Base-by-base conservation (phyloP, 1,284 basidiomycete genomes). In the Rhodotorula sp. region DNA sequence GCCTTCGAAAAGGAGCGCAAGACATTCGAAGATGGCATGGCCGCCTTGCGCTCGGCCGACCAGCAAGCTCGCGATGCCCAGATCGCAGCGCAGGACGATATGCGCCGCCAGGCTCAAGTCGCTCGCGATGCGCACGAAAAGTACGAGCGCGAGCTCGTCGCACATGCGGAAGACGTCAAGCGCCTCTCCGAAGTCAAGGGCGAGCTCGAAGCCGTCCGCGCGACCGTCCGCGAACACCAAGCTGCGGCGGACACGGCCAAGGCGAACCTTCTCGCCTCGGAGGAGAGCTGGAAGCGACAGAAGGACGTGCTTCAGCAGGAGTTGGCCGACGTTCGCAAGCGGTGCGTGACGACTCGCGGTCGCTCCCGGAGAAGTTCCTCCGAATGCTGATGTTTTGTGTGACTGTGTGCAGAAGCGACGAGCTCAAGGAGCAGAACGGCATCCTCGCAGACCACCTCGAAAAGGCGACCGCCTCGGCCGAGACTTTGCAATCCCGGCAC, bases 391-490 rank as follows among this genome's bases (percentile, higher is more conserved):
- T 69, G 56, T 47, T 28, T 6, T 7, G 2, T 12, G 21, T 23
- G 26, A 16, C 12, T 18, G 5, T 59, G 23, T 15, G 19, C 61
- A 92, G 91, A 38, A 88, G 85, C 79, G 87, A 89, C 77, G 92
- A 92, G 77, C 84, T 95, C 26, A 84, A 85, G 3, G 84, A 87
- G 38, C 93, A 95, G 79, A 95, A 95, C 79, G 81, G 84, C 14
- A 84, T 90, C 23, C 85, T 95, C 16, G 92, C 93, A 78, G 85
- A 89, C 70, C 92, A 94, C 78, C 86, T 95, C 23, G 92, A 95
- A 77, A 87, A 87, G n/a, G 88, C 93, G 72, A 92, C 87, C 76
- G 86, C 87, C 0, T 91, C 93, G 78, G 91, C 91, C 2, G 85
- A 89, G 18, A 86, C 87, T 52, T 92, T 94, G 70, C 86, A 87